phyloP scores from a whole-genome alignment of 1,284 basidiomycete genomes.

The Naganishia cerealis region DNA sequence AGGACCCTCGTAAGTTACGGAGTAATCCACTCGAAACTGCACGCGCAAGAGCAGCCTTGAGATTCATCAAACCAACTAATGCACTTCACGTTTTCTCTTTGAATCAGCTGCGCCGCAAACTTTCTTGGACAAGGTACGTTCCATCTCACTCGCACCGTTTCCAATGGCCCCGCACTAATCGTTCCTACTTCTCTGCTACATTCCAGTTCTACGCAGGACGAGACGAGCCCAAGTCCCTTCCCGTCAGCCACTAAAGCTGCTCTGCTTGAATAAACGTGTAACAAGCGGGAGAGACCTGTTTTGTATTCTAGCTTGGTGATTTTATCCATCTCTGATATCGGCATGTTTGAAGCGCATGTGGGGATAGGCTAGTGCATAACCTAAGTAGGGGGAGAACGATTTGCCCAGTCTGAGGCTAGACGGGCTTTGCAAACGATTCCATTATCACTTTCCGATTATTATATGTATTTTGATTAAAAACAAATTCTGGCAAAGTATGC shows the following conservation, averaged over 20 bases:
- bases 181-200: background rate
- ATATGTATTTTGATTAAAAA: too few species aligned
- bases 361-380: too few species aligned
- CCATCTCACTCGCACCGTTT: background rate
- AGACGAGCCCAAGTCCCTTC: slow-evolving; percentile 46
- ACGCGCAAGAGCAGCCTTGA: background rate
- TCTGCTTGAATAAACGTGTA: background rate
- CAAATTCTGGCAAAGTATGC: too few species aligned
- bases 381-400: too few species aligned
- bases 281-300: too few species aligned
- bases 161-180: background rate
- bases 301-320: too few species aligned
- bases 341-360: too few species aligned
- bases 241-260: background rate
- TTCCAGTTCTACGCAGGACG: slow-evolving; percentile 49
- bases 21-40: background rate
- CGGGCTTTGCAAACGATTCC: too few species aligned
- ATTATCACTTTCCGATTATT: too few species aligned
- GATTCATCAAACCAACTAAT: background rate
- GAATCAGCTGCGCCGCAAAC: slow-evolving; percentile 45
- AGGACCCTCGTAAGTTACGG: slow-evolving; percentile 31
- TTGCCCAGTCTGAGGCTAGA: too few species aligned
- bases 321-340: too few species aligned
- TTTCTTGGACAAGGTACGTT: slow-evolving; percentile 53
- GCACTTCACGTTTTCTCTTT: background rate